phyloP scores from a whole-genome alignment of 352 stramenopile species.

The Phytophthora parvispora region DNA sequence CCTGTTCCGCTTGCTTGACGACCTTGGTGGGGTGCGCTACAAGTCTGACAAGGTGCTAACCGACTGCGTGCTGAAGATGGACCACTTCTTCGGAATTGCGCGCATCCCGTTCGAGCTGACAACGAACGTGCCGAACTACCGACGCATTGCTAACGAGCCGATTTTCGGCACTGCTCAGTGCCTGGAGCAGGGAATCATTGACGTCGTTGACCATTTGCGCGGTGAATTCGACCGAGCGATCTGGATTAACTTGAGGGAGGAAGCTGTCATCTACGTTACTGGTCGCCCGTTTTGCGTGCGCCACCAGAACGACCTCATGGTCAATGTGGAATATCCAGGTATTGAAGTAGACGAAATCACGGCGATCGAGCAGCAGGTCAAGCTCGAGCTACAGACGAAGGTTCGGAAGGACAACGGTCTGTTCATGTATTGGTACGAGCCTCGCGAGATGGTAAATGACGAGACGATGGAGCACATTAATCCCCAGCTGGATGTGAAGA shows the following conservation, averaged over 20 bases:
- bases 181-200: slow-evolving; percentile 75
- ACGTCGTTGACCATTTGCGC: slow-evolving; percentile 73
- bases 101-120: slow-evolving; percentile 79
- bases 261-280: slow-evolving; percentile 91
- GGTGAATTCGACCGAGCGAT: slow-evolving; percentile 74
- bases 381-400: slow-evolving; percentile 84
- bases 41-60: slow-evolving; percentile 85
- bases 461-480: slow-evolving; percentile 88
- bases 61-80: slow-evolving; percentile 89
- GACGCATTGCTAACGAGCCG: slow-evolving; percentile 77
- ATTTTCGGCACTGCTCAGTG: slow-evolving; percentile 90
- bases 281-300: slow-evolving; percentile 89
- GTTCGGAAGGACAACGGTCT: slow-evolving; percentile 78
- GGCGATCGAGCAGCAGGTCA: slow-evolving; percentile 87
- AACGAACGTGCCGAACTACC: slow-evolving; percentile 87
- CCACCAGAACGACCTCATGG: slow-evolving; percentile 79
- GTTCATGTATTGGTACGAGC: slow-evolving; percentile 90
- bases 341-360: slow-evolving; percentile 92
- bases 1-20: slow-evolving; percentile 80
- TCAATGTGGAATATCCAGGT: slow-evolving; percentile 90
- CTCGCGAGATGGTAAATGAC: slow-evolving; percentile 75
- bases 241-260: slow-evolving; percentile 93
- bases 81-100: slow-evolving; percentile 89
- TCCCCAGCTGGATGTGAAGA: slow-evolving; percentile 77
- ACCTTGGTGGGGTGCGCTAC: slow-evolving; percentile 86